These are phyloP conservation scores for Aspergillus sp. DNA, from an alignment of 2,329 filamentous ascomycete genomes.

Conservation along the genomic window DNA sequence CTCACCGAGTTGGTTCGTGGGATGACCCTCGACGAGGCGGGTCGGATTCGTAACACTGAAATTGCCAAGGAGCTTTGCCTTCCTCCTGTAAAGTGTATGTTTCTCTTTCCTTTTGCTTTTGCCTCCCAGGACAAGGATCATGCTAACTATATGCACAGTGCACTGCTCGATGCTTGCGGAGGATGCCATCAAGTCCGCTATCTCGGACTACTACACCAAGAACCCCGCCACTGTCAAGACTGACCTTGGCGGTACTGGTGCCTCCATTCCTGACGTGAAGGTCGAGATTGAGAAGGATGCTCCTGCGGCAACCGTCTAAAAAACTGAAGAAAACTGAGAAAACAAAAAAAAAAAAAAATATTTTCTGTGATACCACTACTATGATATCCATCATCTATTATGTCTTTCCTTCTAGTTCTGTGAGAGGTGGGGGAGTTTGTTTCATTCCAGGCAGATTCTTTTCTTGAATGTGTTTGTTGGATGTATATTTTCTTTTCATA, in stretches of 20 bases:
- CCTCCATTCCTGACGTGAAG: constrained; percentile 54
- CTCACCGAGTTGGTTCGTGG: constrained; percentile 89
- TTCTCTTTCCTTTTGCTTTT: not conserved
- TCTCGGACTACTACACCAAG: constrained; percentile 85
- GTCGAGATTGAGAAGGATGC: constrained; percentile 38
- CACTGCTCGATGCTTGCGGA: constrained; percentile 91
- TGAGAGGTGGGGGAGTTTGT: not conserved
- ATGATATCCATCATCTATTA: not conserved
- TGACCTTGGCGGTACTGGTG: constrained; percentile 66
- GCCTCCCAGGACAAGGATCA: constrained; percentile 7
- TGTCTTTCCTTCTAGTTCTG: not conserved
- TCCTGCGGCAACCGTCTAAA: constrained; percentile 19
- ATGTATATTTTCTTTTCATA: constrained; percentile 18
- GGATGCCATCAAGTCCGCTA: constrained; percentile 86
- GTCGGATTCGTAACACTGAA: constrained; percentile 89
- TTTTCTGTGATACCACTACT: not conserved
- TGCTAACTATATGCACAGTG: constrained; percentile 41
- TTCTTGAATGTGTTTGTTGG: constrained; percentile 16
- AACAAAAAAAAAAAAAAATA: constrained; percentile 3
- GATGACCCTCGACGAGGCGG: constrained; percentile 92
- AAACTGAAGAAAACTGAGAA: constrained; percentile 5
- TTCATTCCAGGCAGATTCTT: not conserved
- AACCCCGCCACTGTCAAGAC: constrained; percentile 69
- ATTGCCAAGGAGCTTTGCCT: constrained; percentile 94
- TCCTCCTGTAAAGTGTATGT: constrained; percentile 79